phyloP scores from a whole-genome alignment of 2,329 filamentous ascomycete species.

The Colletotrichum cuscutae region DNA sequence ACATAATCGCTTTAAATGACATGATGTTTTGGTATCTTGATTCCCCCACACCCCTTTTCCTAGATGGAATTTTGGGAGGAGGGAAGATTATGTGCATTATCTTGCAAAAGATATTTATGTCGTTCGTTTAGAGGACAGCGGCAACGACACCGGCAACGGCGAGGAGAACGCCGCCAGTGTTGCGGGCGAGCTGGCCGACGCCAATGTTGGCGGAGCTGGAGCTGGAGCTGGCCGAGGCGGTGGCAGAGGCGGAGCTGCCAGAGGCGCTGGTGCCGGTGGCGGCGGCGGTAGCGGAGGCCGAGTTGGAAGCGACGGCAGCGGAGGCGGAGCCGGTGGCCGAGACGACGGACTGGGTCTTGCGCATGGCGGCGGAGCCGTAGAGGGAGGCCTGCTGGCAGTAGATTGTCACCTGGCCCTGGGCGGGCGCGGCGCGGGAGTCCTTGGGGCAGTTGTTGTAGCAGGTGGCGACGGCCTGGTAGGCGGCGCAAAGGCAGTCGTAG shows the following conservation, averaged over 20 bases:
- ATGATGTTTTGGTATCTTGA: constrained; percentile 5
- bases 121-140: constrained; percentile 46
- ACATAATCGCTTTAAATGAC: neutral
- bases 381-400: constrained; percentile 59
- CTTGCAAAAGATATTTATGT: neutral
- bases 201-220: constrained; percentile 38
- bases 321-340: constrained; percentile 38
- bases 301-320: constrained; percentile 38
- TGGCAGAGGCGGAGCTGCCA: constrained; percentile 34
- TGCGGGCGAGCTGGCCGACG: constrained; percentile 44
- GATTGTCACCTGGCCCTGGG: constrained; percentile 51
- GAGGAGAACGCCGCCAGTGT: constrained; percentile 47
- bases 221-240: constrained; percentile 35
- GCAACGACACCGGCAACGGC: constrained; percentile 51
- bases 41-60: too few relatives aligned
- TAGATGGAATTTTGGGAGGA: neutral
- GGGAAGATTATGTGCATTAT: neutral
- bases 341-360: constrained; percentile 38
- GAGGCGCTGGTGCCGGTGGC: constrained; percentile 35
- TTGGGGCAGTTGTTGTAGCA: constrained; percentile 69
- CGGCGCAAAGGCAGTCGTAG: constrained; percentile 59
- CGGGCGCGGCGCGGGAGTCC: constrained; percentile 50
- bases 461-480: constrained; percentile 56
- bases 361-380: constrained; percentile 47
- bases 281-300: constrained; percentile 36